phyloP scores from a whole-genome alignment of 148 eudicot genomes.

The Rhododendron griersonianum region DNA sequence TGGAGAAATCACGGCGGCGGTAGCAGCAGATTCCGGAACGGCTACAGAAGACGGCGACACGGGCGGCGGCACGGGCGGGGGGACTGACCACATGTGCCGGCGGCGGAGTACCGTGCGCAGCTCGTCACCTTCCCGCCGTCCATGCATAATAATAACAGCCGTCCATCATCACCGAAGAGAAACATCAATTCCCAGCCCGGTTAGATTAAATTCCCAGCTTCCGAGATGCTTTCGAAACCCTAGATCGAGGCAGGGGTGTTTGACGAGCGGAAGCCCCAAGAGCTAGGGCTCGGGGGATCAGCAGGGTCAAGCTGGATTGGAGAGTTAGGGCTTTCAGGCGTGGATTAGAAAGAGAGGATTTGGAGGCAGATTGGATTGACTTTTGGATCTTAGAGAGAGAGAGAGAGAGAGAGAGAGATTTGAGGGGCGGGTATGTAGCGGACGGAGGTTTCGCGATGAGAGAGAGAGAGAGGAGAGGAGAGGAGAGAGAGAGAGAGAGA shows the following conservation, averaged over 20 bases:
- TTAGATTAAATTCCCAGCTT: background rate
- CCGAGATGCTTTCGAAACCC: constrained; percentile 8
- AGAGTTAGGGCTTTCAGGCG: constrained; percentile 7
- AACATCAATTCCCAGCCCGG: constrained; percentile 15
- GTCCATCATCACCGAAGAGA: constrained; percentile 12
- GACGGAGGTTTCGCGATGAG: constrained; percentile 4
- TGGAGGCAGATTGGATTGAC: background rate
- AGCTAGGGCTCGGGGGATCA: background rate
- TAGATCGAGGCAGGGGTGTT: constrained; percentile 1
- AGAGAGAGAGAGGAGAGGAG: background rate
- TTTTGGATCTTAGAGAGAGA: constrained; percentile 7
- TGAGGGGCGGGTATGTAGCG: background rate
- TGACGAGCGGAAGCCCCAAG: background rate
- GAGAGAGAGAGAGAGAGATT: constrained; percentile 7
- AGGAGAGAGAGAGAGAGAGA: background rate
- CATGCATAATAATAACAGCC: constrained; percentile 16
- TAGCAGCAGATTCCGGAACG: background rate
- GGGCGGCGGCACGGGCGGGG: background rate
- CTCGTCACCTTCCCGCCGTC: constrained; percentile 5
- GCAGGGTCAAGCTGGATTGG: background rate
- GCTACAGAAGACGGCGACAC: constrained; percentile 18
- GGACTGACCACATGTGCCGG: constrained; percentile 36
- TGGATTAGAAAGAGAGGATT: background rate
- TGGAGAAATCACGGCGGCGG: background rate
- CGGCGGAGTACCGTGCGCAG: background rate